Percentiles rank a stretch among this genome's conserved stretches.
These are phyloP conservation scores for Fusarium heterosporum DNA, from an alignment of 2,329 filamentous ascomycete genomes.

Conservation along the genomic window DNA sequence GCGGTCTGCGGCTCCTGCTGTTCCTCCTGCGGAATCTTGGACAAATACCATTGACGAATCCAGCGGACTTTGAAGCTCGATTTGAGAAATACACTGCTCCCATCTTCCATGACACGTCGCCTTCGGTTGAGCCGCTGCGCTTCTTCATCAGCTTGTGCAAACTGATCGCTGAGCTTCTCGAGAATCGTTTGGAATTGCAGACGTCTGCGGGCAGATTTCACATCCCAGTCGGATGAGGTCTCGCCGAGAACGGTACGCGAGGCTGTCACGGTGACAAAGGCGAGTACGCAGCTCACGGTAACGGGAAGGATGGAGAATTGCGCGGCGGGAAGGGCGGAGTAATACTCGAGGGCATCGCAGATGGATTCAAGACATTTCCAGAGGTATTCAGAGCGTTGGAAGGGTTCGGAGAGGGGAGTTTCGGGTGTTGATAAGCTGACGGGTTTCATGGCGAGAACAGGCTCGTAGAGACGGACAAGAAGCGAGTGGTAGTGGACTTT, in stretches of 20 bases:
- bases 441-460: slow-evolving; percentile 49
- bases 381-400: slow-evolving; percentile 51
- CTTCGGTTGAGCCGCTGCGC: slow-evolving; percentile 42
- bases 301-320: slow-evolving; percentile 50
- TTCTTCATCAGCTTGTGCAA: slow-evolving; percentile 49
- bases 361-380: slow-evolving; percentile 53
- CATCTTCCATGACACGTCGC: slow-evolving; percentile 48
- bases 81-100: slow-evolving; percentile 48
- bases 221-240: slow-evolving; percentile 53
- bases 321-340: slow-evolving; percentile 43
- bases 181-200: slow-evolving; percentile 50
- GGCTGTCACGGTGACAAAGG: slow-evolving; percentile 52
- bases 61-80: slow-evolving; percentile 54
- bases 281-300: slow-evolving; percentile 45
- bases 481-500: slow-evolving; percentile 51
- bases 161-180: slow-evolving; percentile 47
- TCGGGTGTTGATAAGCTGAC: slow-evolving; percentile 27
- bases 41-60: slow-evolving; percentile 56
- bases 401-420: slow-evolving; percentile 31
- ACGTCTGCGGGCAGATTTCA: slow-evolving; percentile 47
- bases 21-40: slow-evolving; percentile 38
- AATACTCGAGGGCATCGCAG: slow-evolving; percentile 46
- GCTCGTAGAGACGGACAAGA: slow-evolving; percentile 54
- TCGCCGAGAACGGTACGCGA: slow-evolving; percentile 53
- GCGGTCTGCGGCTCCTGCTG: slow-evolving; percentile 16